These are phyloP conservation scores for Agarophyton chilense DNA, from an alignment of 23 red algal species.

Conservation along the genomic window DNA sequence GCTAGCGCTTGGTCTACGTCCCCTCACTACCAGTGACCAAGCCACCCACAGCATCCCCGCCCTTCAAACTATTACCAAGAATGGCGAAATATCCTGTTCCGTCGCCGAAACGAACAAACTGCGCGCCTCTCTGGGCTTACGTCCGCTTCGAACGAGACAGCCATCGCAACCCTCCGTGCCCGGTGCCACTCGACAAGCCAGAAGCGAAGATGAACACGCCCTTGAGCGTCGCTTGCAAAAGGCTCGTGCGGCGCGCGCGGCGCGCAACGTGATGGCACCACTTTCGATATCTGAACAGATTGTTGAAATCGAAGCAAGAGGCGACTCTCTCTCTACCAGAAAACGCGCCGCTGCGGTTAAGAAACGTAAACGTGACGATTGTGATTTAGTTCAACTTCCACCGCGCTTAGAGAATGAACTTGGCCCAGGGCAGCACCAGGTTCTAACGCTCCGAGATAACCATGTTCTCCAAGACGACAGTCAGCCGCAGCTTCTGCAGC, in stretches of 20 bases:
- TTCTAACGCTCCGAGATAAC: slow-evolving; percentile 36
- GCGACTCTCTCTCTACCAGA: no score
- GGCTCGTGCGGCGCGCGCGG: slow-evolving; percentile 15
- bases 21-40: not conserved
- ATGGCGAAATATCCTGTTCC: slow-evolving; percentile 59
- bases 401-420: not conserved
- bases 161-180: not conserved
- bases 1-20: slow-evolving; percentile 55
- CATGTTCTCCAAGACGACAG: slow-evolving; percentile 15
- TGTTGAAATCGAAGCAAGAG: not conserved
- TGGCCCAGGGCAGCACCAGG: not conserved
- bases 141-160: slow-evolving; percentile 25
- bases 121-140: slow-evolving; percentile 56
- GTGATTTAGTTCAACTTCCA: not conserved
- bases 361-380: not conserved
- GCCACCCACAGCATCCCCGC: not conserved
- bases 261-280: slow-evolving; percentile 1
- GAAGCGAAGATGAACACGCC: not conserved
- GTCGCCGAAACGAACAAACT: slow-evolving; percentile 82
- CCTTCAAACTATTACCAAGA: slow-evolving; percentile 9
- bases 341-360: not conserved
- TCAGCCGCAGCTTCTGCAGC: not conserved
- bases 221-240: slow-evolving; percentile 26
- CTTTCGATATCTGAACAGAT: slow-evolving; percentile 33
- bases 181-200: not conserved